Evolutionary conservation across 495 filamentous ascomycete genomes (phyloP).

Genomic region (Saxophila tyrrhenica): DNA sequence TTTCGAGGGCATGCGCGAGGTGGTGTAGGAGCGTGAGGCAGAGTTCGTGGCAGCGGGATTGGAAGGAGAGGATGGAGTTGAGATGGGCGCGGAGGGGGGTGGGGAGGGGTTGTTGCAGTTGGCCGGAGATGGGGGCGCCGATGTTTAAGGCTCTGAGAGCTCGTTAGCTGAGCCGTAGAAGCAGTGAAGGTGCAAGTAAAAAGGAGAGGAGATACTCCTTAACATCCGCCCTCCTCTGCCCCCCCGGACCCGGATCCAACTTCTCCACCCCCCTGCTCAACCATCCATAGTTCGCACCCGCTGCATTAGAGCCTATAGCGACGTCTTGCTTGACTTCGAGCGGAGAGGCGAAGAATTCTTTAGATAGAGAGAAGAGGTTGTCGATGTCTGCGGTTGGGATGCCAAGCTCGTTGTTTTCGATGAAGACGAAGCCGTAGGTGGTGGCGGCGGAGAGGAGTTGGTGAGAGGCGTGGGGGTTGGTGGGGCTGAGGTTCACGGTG

Average conservation of each 20-base stretch:
- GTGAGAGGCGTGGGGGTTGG: constrained; percentile 46
- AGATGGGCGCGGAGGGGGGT: constrained; percentile 48
- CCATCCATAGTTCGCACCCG: constrained; percentile 71
- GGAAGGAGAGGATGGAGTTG: constrained; percentile 52
- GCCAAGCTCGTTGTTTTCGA: constrained; percentile 55
- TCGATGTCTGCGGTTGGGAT: constrained; percentile 58
- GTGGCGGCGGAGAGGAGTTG: constrained; percentile 69
- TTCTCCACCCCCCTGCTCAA: constrained; percentile 78
- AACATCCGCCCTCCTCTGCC: constrained; percentile 81
- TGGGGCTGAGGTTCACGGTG: constrained; percentile 60
- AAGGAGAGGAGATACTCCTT: constrained; percentile 9
- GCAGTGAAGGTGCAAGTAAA: neutral
- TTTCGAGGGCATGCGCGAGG: constrained; percentile 39
- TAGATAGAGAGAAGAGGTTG: constrained; percentile 64
- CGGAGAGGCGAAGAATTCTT: constrained; percentile 64
- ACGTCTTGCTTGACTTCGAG: constrained; percentile 60
- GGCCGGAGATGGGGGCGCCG: constrained; percentile 57
- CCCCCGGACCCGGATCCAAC: constrained; percentile 69
- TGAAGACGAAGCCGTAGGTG: constrained; percentile 79
- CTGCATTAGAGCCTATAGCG: constrained; percentile 52
- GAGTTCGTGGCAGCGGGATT: constrained; percentile 56
- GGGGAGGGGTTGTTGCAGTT: constrained; percentile 74
- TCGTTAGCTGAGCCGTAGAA: neutral
- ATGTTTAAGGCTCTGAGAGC: constrained; percentile 78
- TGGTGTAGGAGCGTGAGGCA: constrained; percentile 61